These are phyloP conservation scores for Dimargaris verticillata DNA, from an alignment of 192 early-diverging fungal genomes.

Conservation along the genomic window DNA sequence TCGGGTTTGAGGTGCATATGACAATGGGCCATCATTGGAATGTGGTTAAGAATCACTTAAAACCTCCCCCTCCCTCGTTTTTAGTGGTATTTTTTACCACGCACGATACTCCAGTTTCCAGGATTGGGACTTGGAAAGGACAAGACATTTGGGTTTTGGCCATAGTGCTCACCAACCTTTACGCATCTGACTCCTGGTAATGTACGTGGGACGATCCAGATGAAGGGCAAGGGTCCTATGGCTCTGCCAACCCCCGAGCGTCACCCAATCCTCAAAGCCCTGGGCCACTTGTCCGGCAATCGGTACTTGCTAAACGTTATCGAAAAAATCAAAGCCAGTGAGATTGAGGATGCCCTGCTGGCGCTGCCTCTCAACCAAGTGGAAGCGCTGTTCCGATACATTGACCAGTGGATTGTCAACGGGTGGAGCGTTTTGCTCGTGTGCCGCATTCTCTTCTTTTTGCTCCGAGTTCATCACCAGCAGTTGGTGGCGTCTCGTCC, in stretches of 20 bases:
- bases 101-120: too few species aligned
- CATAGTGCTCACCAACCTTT: too few species aligned
- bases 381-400: slow-evolving; percentile 51
- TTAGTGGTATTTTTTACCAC: too few species aligned
- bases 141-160: too few species aligned
- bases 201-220: slow-evolving; percentile 11
- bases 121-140: too few species aligned
- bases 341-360: slow-evolving; percentile 79
- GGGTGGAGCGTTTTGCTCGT: slow-evolving; percentile 61
- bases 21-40: too few species aligned
- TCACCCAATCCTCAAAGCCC: slow-evolving; percentile 45
- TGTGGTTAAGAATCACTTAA: too few species aligned
- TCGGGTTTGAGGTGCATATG: too few species aligned
- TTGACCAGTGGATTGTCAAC: slow-evolving; percentile 71
- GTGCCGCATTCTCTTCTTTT: slow-evolving; percentile 69
- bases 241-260: slow-evolving; percentile 29
- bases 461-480: slow-evolving; percentile 76
- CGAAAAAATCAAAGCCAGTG: slow-evolving; percentile 61
- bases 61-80: too few species aligned
- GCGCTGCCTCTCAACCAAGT: slow-evolving; percentile 76
- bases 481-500: slow-evolving; percentile 71
- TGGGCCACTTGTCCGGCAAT: slow-evolving; percentile 47
- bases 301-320: slow-evolving; percentile 65
- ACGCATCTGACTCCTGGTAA: too few species aligned
- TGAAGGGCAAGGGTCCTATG: slow-evolving; percentile 20